phyloP scores from a whole-genome alignment of 1,139 yeast genomes.

The Sugiyamaella novakii region DNA sequence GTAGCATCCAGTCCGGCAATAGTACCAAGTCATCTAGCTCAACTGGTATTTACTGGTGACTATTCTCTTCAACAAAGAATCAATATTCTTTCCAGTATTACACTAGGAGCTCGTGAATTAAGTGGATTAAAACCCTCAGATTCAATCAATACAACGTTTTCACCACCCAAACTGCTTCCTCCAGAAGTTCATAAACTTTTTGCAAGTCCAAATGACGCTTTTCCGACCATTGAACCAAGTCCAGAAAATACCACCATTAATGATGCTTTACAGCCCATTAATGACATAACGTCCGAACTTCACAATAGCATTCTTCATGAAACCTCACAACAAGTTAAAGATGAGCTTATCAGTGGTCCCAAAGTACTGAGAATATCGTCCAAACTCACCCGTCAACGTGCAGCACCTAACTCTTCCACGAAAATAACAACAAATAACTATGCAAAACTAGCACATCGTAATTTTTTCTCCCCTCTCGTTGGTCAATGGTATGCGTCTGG shows the following conservation, averaged over 20 bases:
- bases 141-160: constrained; percentile 28
- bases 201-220: constrained; percentile 1
- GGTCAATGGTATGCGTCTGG: constrained; percentile 55
- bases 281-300: constrained; percentile 14
- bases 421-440: constrained; percentile 41
- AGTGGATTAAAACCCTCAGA: constrained; percentile 48
- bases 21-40: constrained; percentile 46
- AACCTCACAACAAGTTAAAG: constrained; percentile 49
- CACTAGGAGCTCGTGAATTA: constrained; percentile 56
- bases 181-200: constrained; percentile 46
- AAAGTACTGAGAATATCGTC: constrained; percentile 55
- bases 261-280: constrained; percentile 2
- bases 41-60: constrained; percentile 58
- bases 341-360: constrained; percentile 49
- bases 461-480: constrained; percentile 59
- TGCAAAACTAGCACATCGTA: constrained; percentile 50
- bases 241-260: constrained; percentile 5
- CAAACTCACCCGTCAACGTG: constrained; percentile 39
- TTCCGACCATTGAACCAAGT: background rate
- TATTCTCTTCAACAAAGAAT: constrained; percentile 66
- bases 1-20: constrained; percentile 52
- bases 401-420: constrained; percentile 23
- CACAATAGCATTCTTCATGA: constrained; percentile 29
- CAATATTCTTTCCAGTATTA: constrained; percentile 55
- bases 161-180: constrained; percentile 53